Conservation (phyloP, 2,329 filamentous ascomycete species). For the Cephalotrichum gorgonifer region DNA sequence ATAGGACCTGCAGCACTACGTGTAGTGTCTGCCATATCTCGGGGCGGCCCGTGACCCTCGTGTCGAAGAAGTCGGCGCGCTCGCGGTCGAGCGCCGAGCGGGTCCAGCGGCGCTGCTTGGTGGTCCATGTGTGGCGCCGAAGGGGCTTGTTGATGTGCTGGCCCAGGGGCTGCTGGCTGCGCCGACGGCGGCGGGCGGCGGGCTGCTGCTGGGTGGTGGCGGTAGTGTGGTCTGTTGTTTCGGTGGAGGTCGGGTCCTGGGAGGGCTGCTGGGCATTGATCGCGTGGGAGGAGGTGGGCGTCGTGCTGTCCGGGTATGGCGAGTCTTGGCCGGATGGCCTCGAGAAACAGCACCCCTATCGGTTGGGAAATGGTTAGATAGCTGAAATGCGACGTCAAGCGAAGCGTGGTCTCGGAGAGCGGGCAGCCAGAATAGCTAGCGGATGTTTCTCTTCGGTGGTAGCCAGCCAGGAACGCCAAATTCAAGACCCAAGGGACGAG, state of each 20-base stretch:
- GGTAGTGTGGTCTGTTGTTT: constrained; percentile 10
- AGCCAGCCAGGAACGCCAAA: no score
- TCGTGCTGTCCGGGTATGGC: constrained; percentile 38
- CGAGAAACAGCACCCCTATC: neutral
- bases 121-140: constrained; percentile 54
- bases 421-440: no score
- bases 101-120: constrained; percentile 58
- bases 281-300: constrained; percentile 40
- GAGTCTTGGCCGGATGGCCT: constrained; percentile 37
- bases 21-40: constrained; percentile 76
- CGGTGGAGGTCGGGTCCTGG: constrained; percentile 13
- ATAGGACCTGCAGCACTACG: constrained; percentile 57
- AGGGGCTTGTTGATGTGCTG: constrained; percentile 64
- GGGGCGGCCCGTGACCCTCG: constrained; percentile 62
- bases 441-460: no score
- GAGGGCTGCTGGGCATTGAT: constrained; percentile 33
- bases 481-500: neutral
- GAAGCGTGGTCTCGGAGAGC: no score
- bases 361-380: neutral
- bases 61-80: constrained; percentile 81
- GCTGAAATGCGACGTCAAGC: no score
- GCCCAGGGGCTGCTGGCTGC: constrained; percentile 33
- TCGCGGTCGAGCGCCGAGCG: constrained; percentile 58
- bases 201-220: constrained; percentile 6
- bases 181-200: constrained; percentile 16